Conservation (phyloP, 768 basidiomycete species). For the Termitomyces sp. region DNA sequence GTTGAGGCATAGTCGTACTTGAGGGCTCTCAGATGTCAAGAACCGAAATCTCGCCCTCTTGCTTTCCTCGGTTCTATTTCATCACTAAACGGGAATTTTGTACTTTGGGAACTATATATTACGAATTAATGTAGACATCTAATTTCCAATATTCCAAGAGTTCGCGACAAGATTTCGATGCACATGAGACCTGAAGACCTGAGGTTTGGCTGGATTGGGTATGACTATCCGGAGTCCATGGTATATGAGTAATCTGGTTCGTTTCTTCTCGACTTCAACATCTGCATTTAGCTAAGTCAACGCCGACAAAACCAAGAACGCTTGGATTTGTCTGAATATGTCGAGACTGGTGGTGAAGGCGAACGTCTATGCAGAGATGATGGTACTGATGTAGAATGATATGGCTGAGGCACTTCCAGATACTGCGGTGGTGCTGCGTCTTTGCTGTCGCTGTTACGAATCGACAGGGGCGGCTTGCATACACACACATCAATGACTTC, state of each 20-base stretch:
- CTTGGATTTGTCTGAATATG: constrained; percentile 8
- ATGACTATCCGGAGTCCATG: not conserved
- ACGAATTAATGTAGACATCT: not conserved
- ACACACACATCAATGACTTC: constrained; percentile 43
- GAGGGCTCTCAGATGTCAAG: constrained; percentile 7
- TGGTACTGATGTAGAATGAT: constrained; percentile 19
- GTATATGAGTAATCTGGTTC: not conserved
- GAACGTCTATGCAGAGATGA: constrained; percentile 16
- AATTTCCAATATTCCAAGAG: not conserved
- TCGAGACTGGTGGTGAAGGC: constrained; percentile 15
- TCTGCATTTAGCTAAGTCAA: not conserved
- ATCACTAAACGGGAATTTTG: not conserved
- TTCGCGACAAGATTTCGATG: not conserved
- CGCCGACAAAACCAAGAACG: constrained; percentile 15
- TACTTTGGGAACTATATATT: not conserved
- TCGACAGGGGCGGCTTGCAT: constrained; percentile 21
- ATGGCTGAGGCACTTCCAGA: constrained; percentile 26
- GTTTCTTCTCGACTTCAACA: not conserved
- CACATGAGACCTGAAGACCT: too few species aligned
- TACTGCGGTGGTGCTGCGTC: constrained; percentile 40
- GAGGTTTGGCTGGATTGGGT: not conserved
- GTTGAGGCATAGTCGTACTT: constrained; percentile 66
- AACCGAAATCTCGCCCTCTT: not conserved
- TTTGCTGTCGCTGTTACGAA: constrained; percentile 13
- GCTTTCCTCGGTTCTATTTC: not conserved